Percentiles rank a stretch among this genome's conserved stretches.
These are phyloP conservation scores for Tephrocybe sp. DNA, from an alignment of 768 basidiomycete genomes.

Conservation along the genomic window DNA sequence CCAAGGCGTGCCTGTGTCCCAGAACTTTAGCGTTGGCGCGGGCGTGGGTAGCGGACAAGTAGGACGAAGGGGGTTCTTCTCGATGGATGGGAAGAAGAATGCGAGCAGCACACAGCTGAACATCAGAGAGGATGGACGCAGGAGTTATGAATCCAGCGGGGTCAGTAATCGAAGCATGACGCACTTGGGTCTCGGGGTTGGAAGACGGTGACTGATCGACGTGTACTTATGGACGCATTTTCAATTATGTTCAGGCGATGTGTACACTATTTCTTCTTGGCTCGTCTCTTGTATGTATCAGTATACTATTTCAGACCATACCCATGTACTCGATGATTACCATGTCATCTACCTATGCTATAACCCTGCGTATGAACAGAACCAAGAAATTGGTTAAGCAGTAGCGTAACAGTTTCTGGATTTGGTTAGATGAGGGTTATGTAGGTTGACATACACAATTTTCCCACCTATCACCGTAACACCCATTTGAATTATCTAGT, in stretches of 20 bases:
- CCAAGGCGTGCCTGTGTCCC: slow-evolving; percentile 22
- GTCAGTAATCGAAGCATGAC: slow-evolving; percentile 52
- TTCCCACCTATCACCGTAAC: no score
- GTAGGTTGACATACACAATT: no score
- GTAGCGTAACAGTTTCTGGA: no score
- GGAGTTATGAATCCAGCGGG: slow-evolving; percentile 42
- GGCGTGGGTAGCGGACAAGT: slow-evolving; percentile 15
- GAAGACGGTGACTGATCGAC: slow-evolving; percentile 28
- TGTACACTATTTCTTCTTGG: no score
- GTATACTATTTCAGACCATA: background rate
- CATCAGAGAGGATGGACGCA: slow-evolving; percentile 51
- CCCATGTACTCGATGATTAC: no score
- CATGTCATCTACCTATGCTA: no score
- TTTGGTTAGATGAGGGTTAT: no score
- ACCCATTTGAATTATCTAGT: no score
- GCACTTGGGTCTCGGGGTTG: slow-evolving; percentile 41
- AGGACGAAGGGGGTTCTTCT: slow-evolving; percentile 32
- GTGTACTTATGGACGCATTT: no score
- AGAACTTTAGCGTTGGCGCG: slow-evolving; percentile 14
- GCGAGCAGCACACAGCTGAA: slow-evolving; percentile 33
- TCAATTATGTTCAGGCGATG: no score
- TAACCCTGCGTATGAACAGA: no score
- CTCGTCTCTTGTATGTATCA: background rate
- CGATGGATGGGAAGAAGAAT: slow-evolving; percentile 52
- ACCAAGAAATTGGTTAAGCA: no score